Evolutionary conservation across 2,329 filamentous ascomycete genomes (phyloP).

Genomic region (Leptographium wingfieldii): DNA sequence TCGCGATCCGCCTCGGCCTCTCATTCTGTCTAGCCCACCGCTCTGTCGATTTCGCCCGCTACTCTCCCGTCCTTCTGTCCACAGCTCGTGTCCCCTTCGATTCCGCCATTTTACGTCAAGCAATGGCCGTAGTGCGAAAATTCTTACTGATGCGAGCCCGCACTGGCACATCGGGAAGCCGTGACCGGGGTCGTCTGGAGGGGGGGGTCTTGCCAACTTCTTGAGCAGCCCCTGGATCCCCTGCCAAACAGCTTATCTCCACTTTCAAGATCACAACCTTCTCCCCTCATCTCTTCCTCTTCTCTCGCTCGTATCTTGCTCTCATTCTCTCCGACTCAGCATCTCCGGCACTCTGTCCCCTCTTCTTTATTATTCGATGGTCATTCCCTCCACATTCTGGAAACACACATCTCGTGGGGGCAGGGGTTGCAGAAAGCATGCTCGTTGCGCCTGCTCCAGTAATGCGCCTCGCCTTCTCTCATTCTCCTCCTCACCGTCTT

Average conservation of each 20-base stretch:
- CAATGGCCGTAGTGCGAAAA: neutral
- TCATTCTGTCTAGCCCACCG: neutral
- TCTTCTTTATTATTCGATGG: neutral
- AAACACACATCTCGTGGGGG: neutral
- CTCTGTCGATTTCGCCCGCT: neutral
- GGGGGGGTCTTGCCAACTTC: slow-evolving; percentile 5
- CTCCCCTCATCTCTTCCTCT: neutral
- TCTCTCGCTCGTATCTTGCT: neutral
- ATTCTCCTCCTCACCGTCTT: neutral
- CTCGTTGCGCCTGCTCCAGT: neutral
- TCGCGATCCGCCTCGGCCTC: neutral
- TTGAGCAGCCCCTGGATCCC: neutral
- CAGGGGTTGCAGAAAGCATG: neutral
- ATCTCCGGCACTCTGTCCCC: neutral
- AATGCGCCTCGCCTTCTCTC: neutral
- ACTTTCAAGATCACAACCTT: neutral
- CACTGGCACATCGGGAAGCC: slow-evolving; percentile 8
- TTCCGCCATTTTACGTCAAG: neutral
- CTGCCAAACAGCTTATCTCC: neutral
- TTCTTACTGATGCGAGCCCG: slow-evolving; percentile 6
- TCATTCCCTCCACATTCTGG: neutral
- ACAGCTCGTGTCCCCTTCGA: neutral
- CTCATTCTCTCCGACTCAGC: neutral
- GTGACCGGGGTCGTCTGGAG: slow-evolving; percentile 6
- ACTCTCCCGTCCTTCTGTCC: neutral